Evolutionary conservation across 2,329 filamentous ascomycete species (phyloP).

Genomic region (Ascochyta rabiei): DNA sequence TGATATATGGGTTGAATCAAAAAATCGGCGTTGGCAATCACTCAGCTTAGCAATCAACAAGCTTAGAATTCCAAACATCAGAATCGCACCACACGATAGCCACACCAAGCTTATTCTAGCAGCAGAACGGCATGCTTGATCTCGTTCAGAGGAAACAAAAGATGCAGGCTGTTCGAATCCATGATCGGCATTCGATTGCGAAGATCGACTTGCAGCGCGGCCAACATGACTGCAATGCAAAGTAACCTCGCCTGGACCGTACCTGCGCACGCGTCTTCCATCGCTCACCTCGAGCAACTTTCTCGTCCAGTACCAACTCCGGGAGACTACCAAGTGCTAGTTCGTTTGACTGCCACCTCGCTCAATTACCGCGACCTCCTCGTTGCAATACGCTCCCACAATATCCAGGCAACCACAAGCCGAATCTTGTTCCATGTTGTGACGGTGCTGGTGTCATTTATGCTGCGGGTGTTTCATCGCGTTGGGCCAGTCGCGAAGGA

Average conservation of each 20-base stretch:
- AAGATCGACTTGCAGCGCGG: not conserved
- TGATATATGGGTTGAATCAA: too few species aligned
- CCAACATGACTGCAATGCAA: not conserved
- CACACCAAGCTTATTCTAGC: not conserved
- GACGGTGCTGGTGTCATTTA: conserved; percentile 38
- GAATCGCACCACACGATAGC: not conserved
- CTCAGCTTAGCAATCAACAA: conserved; percentile 9
- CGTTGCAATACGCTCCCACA: conserved; percentile 17
- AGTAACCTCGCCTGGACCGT: conserved; percentile 14
- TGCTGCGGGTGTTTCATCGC: conserved; percentile 19
- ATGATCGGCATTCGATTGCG: not conserved
- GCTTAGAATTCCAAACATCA: conserved; percentile 3
- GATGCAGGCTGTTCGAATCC: not conserved
- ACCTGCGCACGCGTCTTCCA: conserved; percentile 3
- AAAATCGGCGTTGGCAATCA: too few species aligned
- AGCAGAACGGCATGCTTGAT: not conserved
- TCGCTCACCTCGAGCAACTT: not conserved
- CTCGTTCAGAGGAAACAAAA: not conserved
- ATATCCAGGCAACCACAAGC: conserved; percentile 22
- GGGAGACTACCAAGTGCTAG: conserved; percentile 20
- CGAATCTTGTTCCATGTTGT: conserved; percentile 23
- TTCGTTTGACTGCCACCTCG: conserved; percentile 29
- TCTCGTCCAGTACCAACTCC: not conserved
- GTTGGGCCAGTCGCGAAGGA: conserved; percentile 24
- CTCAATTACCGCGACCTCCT: conserved; percentile 35